Percentiles rank a stretch among this genome's conserved stretches.
Conservation (phyloP, 73 alveolate species). For the Strombidium stylifer region DNA sequence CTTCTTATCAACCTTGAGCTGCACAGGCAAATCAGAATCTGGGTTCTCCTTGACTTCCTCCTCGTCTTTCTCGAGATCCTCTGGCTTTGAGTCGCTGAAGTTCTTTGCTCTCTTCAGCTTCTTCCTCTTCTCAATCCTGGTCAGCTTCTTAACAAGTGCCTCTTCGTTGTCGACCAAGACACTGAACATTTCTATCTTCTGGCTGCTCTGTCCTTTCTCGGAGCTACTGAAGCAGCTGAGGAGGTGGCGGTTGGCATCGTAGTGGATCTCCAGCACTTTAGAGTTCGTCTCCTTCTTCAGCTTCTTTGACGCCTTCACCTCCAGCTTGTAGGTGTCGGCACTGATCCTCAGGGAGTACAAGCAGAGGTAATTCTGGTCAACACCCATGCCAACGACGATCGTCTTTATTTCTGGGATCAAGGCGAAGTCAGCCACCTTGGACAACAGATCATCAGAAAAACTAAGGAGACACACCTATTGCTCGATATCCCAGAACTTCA, state of each 20-base stretch:
- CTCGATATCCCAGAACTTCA: conserved; percentile 81
- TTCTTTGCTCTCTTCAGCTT: conserved; percentile 41
- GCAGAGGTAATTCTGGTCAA: conserved; percentile 8
- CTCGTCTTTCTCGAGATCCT: conserved; percentile 40
- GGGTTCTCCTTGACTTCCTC: conserved; percentile 15
- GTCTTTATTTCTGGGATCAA: conserved; percentile 2
- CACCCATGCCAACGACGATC: conserved; percentile 11
- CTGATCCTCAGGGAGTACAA: not conserved
- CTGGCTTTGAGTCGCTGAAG: conserved; percentile 25
- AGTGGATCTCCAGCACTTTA: conserved; percentile 6
- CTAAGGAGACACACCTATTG: conserved; percentile 68
- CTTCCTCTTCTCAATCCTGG: conserved; percentile 14
- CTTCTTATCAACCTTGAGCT: conserved; percentile 21
- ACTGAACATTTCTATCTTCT: conserved; percentile 4
- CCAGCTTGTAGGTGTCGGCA: not conserved
- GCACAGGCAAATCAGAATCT: conserved; percentile 8
- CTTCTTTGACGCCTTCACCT: not conserved
- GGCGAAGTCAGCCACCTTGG: conserved; percentile 5
- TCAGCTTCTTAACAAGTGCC: conserved; percentile 9
- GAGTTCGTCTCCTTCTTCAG: conserved; percentile 12
- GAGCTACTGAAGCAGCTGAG: not conserved
- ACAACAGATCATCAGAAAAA: conserved; percentile 39
- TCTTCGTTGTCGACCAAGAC: conserved; percentile 9
- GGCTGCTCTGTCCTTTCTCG: too few species aligned
- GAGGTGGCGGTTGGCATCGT: not conserved